Evolutionary conservation across 768 basidiomycete species (phyloP).

Genomic region (Tricholoma furcatifolium): DNA sequence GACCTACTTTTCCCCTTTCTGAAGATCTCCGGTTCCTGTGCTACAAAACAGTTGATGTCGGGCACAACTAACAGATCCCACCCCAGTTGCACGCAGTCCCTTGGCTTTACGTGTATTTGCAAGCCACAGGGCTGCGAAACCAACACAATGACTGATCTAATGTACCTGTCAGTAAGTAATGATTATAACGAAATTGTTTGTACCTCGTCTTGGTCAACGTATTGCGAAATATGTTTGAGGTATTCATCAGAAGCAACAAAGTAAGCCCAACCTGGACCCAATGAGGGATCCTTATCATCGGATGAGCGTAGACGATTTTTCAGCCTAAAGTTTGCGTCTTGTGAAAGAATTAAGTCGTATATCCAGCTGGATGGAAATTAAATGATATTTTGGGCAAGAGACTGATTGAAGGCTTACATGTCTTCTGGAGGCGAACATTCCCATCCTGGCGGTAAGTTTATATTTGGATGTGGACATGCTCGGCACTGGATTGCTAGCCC

Average conservation of each 20-base stretch:
- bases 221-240: not conserved
- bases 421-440: not conserved
- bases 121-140: too few species aligned
- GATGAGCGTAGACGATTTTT: too few species aligned
- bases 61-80: too few species aligned
- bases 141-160: slow-evolving; percentile 19
- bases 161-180: too few species aligned
- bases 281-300: not conserved
- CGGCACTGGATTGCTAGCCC: not conserved
- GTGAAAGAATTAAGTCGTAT: too few species aligned
- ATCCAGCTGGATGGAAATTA: not conserved
- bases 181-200: not conserved
- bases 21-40: too few species aligned
- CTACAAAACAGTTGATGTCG: too few species aligned
- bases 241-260: not conserved
- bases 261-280: not conserved
- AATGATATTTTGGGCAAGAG: not conserved
- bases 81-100: too few species aligned
- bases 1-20: too few species aligned
- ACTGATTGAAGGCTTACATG: not conserved
- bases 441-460: not conserved
- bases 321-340: too few species aligned
- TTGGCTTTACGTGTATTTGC: too few species aligned
- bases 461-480: too few species aligned
- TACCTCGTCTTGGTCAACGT: not conserved